phyloP scores from a whole-genome alignment of 345 rosid genomes.

The Ceriops decandra region DNA sequence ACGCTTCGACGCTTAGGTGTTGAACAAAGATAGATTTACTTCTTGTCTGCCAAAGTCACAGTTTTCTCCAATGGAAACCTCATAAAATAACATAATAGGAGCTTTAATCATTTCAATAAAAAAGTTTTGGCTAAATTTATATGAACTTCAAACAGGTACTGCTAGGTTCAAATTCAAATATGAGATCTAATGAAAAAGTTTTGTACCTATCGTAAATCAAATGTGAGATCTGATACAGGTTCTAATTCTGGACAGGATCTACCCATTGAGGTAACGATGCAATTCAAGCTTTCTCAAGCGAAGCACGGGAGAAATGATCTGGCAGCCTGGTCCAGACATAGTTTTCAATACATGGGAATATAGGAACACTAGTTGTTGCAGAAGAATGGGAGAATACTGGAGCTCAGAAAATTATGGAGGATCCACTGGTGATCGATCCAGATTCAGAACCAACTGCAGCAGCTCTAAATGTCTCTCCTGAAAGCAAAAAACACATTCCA shows the following conservation, averaged over 20 bases:
- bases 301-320: constrained; percentile 19
- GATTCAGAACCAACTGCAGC: neutral
- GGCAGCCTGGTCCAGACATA: constrained; percentile 40
- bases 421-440: neutral
- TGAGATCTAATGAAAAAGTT: too few relatives aligned
- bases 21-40: too few relatives aligned
- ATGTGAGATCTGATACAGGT: neutral
- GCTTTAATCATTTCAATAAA: neutral
- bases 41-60: too few relatives aligned
- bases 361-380: constrained; percentile 10
- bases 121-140: neutral
- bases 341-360: constrained; percentile 32
- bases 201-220: neutral
- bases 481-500: neutral
- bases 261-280: constrained; percentile 20
- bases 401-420: constrained; percentile 23
- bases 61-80: too few relatives aligned
- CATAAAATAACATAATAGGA: neutral
- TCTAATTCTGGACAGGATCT: constrained; percentile 20
- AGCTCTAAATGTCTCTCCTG: constrained; percentile 8
- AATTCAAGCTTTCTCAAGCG: constrained; percentile 28
- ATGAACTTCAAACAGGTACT: constrained; percentile 13
- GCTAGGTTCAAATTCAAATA: neutral
- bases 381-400: constrained; percentile 38
- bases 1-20: too few relatives aligned